Evolutionary conservation across 495 filamentous ascomycete genomes (phyloP).

Genomic region (Physcia stellaris): DNA sequence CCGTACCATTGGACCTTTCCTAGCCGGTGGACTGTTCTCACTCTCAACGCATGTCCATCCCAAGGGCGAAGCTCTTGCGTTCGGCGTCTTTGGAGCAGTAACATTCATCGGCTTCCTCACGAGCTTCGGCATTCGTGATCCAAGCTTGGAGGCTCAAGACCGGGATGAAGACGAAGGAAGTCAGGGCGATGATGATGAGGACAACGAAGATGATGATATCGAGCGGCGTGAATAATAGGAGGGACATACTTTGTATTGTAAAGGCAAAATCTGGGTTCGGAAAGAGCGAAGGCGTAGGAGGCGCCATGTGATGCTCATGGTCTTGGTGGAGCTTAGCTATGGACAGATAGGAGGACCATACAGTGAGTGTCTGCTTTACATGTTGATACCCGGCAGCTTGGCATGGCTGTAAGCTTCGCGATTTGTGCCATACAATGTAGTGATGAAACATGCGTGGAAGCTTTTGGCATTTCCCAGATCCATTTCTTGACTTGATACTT

Average conservation of each 20-base stretch:
- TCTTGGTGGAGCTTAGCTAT: too few species aligned
- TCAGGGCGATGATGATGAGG: conserved; percentile 35
- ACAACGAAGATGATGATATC: conserved; percentile 30
- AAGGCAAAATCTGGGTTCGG: neutral
- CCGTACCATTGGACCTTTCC: conserved; percentile 74
- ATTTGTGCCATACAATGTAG: too few species aligned
- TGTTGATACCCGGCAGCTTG: too few species aligned
- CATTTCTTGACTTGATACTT: too few species aligned
- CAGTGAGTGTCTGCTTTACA: too few species aligned
- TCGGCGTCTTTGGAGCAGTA: conserved; percentile 69
- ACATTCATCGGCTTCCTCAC: conserved; percentile 63
- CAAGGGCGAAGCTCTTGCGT: conserved; percentile 75
- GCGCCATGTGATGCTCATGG: neutral
- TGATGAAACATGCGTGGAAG: too few species aligned
- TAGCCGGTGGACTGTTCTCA: conserved; percentile 75
- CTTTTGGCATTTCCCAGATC: too few species aligned
- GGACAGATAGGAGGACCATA: too few species aligned
- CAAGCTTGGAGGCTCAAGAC: conserved; percentile 45
- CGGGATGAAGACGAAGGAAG: conserved; percentile 43
- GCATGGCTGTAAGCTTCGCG: too few species aligned
- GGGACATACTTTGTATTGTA: neutral
- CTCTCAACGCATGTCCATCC: conserved; percentile 50
- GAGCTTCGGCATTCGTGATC: conserved; percentile 55
- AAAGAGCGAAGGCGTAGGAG: conserved; percentile 1
- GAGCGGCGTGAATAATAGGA: neutral